These are phyloP conservation scores for Podaxis carcinomalis DNA, from an alignment of 768 basidiomycete genomes.

Conservation along the genomic window DNA sequence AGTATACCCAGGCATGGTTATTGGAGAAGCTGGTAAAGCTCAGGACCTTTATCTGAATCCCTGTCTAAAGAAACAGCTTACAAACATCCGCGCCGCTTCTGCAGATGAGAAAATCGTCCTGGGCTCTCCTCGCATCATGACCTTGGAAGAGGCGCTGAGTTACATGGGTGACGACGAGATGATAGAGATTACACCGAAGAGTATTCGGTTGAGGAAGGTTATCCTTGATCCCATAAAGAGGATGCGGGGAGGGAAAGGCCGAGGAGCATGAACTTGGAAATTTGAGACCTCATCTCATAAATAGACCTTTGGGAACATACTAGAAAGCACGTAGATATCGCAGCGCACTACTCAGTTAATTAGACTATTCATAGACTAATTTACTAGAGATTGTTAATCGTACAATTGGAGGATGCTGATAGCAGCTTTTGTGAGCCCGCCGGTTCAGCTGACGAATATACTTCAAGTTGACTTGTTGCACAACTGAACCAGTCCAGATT, in stretches of 20 bases:
- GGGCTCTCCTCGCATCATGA: slow-evolving; percentile 36
- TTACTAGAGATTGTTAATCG: too few relatives aligned
- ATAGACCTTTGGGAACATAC: neutral
- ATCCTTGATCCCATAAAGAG: slow-evolving; percentile 33
- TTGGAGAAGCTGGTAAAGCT: slow-evolving; percentile 44
- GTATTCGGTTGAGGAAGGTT: slow-evolving; percentile 35
- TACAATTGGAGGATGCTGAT: too few relatives aligned
- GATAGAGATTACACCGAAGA: slow-evolving; percentile 42
- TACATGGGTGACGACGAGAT: slow-evolving; percentile 29
- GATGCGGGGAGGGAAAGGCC: slow-evolving; percentile 24
- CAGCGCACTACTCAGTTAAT: neutral
- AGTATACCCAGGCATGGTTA: slow-evolving; percentile 24
- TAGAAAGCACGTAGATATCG: neutral
- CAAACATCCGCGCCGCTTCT: slow-evolving; percentile 43
- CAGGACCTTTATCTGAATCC: slow-evolving; percentile 45
- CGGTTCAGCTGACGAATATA: too few relatives aligned
- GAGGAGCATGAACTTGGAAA: neutral
- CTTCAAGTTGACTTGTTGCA: too few relatives aligned
- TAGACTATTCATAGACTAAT: neutral
- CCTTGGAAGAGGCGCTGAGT: slow-evolving; percentile 37
- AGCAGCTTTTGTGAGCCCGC: too few relatives aligned
- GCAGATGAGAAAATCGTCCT: slow-evolving; percentile 47
- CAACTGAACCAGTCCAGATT: too few relatives aligned
- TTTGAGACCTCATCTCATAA: neutral
- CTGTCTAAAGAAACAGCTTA: slow-evolving; percentile 44